Evolutionary conservation across 805 yeast genomes (phyloP).

Genomic region (Candida sithepensis): DNA sequence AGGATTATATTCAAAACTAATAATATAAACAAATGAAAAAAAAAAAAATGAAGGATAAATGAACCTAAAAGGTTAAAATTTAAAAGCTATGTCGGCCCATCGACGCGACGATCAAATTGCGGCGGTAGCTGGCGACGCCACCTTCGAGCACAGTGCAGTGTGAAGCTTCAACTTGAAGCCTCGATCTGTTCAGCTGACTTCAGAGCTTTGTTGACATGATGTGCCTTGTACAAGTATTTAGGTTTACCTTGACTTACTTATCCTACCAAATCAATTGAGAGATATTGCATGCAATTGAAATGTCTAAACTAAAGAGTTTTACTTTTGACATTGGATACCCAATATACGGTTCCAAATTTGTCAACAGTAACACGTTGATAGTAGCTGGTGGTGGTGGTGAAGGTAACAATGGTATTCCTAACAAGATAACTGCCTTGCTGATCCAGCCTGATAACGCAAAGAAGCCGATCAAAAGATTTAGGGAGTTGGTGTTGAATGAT

Average conservation of each 20-base stretch:
- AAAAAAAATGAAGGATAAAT: too few species aligned
- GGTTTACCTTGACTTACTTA: too few species aligned
- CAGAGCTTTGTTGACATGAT: too few species aligned
- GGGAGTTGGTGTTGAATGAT: conserved; percentile 50
- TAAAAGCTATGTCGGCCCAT: too few species aligned
- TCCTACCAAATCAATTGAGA: too few species aligned
- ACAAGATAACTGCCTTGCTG: conserved; percentile 67
- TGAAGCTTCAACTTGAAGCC: too few species aligned
- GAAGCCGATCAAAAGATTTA: conserved; percentile 49
- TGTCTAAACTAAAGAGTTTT: conserved; percentile 24
- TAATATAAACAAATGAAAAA: not conserved
- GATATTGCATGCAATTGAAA: conserved; percentile 3
- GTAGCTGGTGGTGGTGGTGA: conserved; percentile 97
- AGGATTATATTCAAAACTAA: not conserved
- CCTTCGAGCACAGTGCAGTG: too few species aligned
- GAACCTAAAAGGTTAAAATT: too few species aligned
- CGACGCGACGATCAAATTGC: not conserved
- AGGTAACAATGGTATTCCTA: conserved; percentile 84
- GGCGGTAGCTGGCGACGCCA: too few species aligned
- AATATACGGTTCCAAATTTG: conserved; percentile 72
- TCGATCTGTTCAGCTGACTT: not conserved
- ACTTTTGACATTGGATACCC: conserved; percentile 59
- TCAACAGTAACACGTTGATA: conserved; percentile 54
- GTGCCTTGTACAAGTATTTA: too few species aligned
- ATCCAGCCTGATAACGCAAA: conserved; percentile 51